Percentiles rank a stretch among this genome's conserved stretches.
Conservation (phyloP, 352 stramenopile genomes). For the Pelagophyceae sp. region DNA sequence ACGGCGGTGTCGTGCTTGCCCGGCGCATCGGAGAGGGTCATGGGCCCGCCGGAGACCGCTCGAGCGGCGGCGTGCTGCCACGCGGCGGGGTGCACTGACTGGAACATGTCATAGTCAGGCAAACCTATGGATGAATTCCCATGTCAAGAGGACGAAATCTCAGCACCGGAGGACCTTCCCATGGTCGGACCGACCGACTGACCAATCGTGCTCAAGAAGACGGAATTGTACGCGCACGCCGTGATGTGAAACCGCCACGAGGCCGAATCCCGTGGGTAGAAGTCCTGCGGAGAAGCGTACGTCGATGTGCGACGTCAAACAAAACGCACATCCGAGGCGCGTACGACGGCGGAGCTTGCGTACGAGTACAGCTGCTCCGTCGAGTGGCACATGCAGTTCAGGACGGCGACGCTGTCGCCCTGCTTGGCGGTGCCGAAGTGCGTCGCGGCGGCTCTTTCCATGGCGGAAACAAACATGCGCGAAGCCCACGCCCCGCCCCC, state of each 20-base stretch:
- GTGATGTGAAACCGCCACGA: slow-evolving; percentile 34
- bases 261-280: slow-evolving; percentile 31
- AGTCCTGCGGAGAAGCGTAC: no score
- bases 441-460: slow-evolving; percentile 34
- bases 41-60: slow-evolving; percentile 31
- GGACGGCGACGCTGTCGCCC: slow-evolving; percentile 26
- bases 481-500: slow-evolving; percentile 29
- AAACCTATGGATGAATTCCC: slow-evolving; percentile 33
- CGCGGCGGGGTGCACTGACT: slow-evolving; percentile 29
- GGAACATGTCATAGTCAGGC: slow-evolving; percentile 45
- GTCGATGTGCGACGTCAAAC: no score
- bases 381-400: slow-evolving; percentile 43
- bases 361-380: slow-evolving; percentile 40
- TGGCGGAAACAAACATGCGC: slow-evolving; percentile 34
- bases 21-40: slow-evolving; percentile 37
- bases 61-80: slow-evolving; percentile 34
- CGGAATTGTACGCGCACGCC: slow-evolving; percentile 38
- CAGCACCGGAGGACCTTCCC: no score
- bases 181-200: no score
- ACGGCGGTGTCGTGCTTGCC: slow-evolving; percentile 30
- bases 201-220: no score
- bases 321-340: no score
- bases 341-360: slow-evolving; percentile 27
- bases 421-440: slow-evolving; percentile 21
- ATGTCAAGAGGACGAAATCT: no score